Conservation (phyloP, 73 alveolate genomes). For the Stentor roeselii region DNA sequence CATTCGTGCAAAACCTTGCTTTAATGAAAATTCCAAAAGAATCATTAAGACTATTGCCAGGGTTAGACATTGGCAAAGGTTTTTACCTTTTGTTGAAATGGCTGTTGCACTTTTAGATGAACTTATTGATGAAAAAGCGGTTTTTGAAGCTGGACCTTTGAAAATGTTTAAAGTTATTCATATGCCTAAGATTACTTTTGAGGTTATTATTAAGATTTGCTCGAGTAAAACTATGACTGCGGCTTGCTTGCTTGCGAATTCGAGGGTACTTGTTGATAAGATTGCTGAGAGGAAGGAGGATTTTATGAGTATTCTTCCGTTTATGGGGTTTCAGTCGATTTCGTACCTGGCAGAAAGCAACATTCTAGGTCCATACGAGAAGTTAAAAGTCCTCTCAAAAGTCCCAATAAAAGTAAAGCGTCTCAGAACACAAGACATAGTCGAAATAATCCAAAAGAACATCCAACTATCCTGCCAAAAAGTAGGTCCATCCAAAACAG, state of each 20-base stretch:
- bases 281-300: background rate
- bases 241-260: background rate
- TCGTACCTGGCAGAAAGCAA: background rate
- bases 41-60: background rate
- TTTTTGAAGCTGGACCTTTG: background rate
- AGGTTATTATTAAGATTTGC: background rate
- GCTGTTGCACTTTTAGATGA: background rate
- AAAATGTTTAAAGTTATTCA: background rate
- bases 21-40: background rate
- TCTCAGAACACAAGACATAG: background rate
- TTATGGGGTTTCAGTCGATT: background rate
- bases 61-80: background rate
- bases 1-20: background rate
- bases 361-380: background rate
- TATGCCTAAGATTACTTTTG: background rate
- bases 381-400: background rate
- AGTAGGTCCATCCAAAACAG: too few species aligned
- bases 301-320: background rate
- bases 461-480: background rate
- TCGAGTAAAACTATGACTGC: conserved; percentile 1
- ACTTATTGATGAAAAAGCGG: background rate
- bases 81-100: too few species aligned
- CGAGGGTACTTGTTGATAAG: background rate
- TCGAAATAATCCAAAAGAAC: background rate
- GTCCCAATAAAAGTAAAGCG: background rate